Base-by-base conservation (phyloP, 73 alveolate species). In the Blepharisma japonicum region DNA sequence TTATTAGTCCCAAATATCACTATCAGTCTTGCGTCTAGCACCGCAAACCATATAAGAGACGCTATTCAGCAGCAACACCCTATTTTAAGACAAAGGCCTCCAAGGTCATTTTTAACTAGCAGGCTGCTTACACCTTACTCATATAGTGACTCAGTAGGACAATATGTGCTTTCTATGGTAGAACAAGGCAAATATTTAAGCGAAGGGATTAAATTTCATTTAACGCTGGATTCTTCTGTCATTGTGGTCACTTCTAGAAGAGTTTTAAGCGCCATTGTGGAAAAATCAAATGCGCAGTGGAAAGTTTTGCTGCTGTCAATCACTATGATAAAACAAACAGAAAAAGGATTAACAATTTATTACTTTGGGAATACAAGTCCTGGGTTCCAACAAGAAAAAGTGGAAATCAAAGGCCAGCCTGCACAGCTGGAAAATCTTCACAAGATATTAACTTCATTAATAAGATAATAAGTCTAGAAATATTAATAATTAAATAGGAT, bases 171-270 rank as follows among this genome's bases (percentile, higher is more conserved):
- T 20, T 18, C 49, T 20, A 25, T 25, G 11, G 74, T 61, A 14
- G 74, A 61, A 61, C 39, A 20, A 39, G 74, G 74, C 11, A 61
- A 61, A 25, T 61, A 61, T 61, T 61, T 61, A 14, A 61, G 46
- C 23, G 74, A 61, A 61, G 74, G 74, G 39, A 61, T 61, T 61
- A 61, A 25, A 5, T 18, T 14, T 5, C 74, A 61, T 25, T 20
- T 25, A 9, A 61, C 74, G 14, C 18, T 61, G 2, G 47, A 25
- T 9, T 8, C 14, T 2, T 25, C 46, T 20, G 74, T 61, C 23
- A 25, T 61, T 61, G 74, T 61, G 14, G 74, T 61, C 46, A 61
- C 74, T 20, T 61, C 74, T 61, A 61, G 47, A 61, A 61, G 74
- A 5, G 74, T 61, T 20, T 25, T 61, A 20, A 14, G 74, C 5